Evolutionary conservation across 192 early-diverging fungal species (phyloP).

Genomic region (Mortierella claussenii): DNA sequence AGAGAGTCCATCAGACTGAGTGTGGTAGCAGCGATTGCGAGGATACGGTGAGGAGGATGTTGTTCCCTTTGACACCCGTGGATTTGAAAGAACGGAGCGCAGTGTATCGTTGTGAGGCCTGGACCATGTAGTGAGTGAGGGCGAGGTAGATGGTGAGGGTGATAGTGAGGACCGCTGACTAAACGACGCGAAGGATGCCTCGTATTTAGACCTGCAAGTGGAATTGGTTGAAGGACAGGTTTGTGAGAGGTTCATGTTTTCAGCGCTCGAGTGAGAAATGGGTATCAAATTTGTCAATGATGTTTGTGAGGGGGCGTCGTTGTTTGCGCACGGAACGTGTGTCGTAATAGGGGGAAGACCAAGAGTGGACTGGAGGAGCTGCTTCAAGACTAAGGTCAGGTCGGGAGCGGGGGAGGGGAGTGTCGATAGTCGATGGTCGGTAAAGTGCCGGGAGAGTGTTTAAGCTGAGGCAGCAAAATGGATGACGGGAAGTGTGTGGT

Average conservation of each 20-base stretch:
- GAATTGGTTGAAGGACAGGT: slow-evolving; percentile 19
- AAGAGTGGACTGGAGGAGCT: neutral
- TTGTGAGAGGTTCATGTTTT: slow-evolving; percentile 36
- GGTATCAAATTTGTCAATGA: too few relatives aligned
- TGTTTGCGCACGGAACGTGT: neutral
- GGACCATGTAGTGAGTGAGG: slow-evolving; percentile 9
- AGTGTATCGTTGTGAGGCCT: slow-evolving; percentile 2
- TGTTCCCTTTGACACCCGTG: slow-evolving; percentile 17
- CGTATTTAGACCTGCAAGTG: slow-evolving; percentile 32
- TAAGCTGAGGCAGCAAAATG: too few relatives aligned
- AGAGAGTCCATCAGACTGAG: neutral
- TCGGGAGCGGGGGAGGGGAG: neutral
- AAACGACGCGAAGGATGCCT: slow-evolving; percentile 11
- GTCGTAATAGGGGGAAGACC: neutral
- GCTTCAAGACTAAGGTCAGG: neutral
- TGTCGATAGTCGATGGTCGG: too few relatives aligned
- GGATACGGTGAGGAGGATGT: neutral
- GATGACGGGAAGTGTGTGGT: too few relatives aligned
- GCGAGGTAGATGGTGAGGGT: slow-evolving; percentile 8
- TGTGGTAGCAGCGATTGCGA: neutral
- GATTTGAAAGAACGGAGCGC: slow-evolving; percentile 4
- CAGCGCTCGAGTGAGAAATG: too few relatives aligned
- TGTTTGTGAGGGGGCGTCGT: too few relatives aligned
- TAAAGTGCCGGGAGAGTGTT: too few relatives aligned
- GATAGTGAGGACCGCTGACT: slow-evolving; percentile 17